Evolutionary conservation across 192 early-diverging fungal species (phyloP), one percentile per base, ranked within the genome.

Genomic region (Dissophora globulifera): DNA sequence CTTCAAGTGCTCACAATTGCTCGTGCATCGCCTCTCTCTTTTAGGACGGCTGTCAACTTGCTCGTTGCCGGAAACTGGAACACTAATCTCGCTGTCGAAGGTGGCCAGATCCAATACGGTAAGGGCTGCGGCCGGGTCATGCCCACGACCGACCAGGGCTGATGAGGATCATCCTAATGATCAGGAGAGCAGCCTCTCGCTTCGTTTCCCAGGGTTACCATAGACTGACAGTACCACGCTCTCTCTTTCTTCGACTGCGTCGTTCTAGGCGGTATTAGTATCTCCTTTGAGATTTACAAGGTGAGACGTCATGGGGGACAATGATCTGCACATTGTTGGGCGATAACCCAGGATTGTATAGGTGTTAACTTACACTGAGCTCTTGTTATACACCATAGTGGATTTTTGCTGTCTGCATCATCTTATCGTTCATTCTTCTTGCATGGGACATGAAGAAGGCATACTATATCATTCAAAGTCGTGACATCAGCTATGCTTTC

Each of bases 401-500:
- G 70, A 74, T 86, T 53, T 83, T 81, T 22, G 79, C 84, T 15
- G 91, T 85, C 0, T 94, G 91, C 47, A 85, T 94, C 33, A 30
- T 86, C 26, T 64, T 92, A 2, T 95, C 93, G 13, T 93, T 91
- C 67, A 58, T 91, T 20, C 78, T 95, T 16, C 81, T 95, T 16
- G 80, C 82, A 6, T 72, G 88, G 68, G 94, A 95, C 60, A 89
- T 86, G 62, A 82, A 81, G 19, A 95, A 95, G 70, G 90, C 90
- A 8, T 25, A 62, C 15, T 65, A 49, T 7, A 88, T 94, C 47
- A 85, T 93, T 59, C 78, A 80, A 31, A 85, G 88, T 19, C 66
- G 85, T 11, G 92, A 94, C 59, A 94, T 95, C 58, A 86, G 88
- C 15, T 91, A 88, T 59, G 88, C 92, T 0, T 90, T 90, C 47